phyloP scores from a whole-genome alignment of 2,329 filamentous ascomycete genomes.

The Blastomyces gilchristii region DNA sequence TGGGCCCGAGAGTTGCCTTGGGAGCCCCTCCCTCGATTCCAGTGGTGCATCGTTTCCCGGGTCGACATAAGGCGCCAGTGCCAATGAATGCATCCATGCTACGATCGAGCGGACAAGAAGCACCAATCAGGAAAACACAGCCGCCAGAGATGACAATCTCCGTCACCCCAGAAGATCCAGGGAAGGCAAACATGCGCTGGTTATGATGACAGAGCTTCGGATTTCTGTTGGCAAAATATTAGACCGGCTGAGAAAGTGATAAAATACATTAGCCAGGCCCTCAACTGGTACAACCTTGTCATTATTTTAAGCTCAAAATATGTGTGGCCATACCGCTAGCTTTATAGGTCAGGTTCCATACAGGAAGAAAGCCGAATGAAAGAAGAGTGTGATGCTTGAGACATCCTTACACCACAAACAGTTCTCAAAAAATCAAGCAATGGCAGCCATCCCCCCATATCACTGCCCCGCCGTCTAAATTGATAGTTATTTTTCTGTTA shows the following conservation, averaged over 20 bases:
- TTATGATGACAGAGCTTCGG: neutral
- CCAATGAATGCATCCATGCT: neutral
- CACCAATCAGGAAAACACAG: neutral
- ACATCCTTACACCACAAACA: no score
- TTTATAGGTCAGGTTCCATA: no score
- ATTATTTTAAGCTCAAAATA: no score
- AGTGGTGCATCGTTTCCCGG: neutral
- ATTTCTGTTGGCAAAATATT: constrained; percentile 3
- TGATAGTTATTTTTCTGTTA: neutral
- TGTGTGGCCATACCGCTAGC: no score
- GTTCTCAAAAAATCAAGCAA: no score
- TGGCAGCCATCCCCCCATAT: no score
- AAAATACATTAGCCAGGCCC: neutral
- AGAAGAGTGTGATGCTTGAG: no score
- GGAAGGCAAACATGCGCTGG: neutral
- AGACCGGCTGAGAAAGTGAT: neutral
- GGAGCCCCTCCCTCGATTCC: neutral
- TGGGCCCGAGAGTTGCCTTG: neutral
- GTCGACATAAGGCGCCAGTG: neutral
- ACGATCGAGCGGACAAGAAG: neutral
- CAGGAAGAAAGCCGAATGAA: no score
- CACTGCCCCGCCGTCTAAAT: no score
- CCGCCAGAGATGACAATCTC: neutral
- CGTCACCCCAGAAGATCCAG: neutral
- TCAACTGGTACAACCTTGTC: no score